Base-by-base conservation (phyloP, 257 asterid genomes). In the Jacaranda copaia region DNA sequence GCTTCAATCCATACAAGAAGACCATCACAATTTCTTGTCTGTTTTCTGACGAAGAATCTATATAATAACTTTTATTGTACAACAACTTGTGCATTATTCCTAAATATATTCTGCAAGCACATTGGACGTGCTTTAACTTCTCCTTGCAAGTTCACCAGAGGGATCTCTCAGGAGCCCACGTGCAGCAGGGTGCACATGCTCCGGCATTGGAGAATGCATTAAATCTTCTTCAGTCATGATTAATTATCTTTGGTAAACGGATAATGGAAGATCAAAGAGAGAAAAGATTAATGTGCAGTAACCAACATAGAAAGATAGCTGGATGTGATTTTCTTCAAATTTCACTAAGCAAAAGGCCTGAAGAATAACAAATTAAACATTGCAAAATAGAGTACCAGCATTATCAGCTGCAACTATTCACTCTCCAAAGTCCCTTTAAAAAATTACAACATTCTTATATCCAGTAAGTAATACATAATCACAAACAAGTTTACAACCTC, bases 391-490 rank as follows among this genome's bases (percentile, higher is more conserved):
- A 56, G 48, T 73, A 75, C 73, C 68, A 38, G 64, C 60, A 18
- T 36, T 5, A 77, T 57, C 61, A 78, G 73, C 79, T 49, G 68
- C 58, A 84, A 74, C 32, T 43, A 18, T 69, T 53, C 75, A 67
- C 60, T 39, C 42, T 40, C 77, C 57, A 55, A 72, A 18, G 5
- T 42, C 46, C 46, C 6, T 69, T 73, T 67, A 77, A 65, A 52
- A 19, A 77, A 11, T 75, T 77, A 68, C 87, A 79, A 72, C 74
- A 72, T 69, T 78, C 72, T 77, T 64, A 51, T 59, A 68, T 64
- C 69, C 53, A 72, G 58, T 35, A 72, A 53, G 32, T 63, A 76
- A 49, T 64, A 76, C 58, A 38, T 18, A 56, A 76, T 68, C 79
- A 79, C 70, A 57, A 46, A 69, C 10, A 45, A 11, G 48, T 45